These are phyloP conservation scores for Erigeron philadelphicus DNA, from an alignment of 140 eudicot species.

Conservation along the genomic window DNA sequence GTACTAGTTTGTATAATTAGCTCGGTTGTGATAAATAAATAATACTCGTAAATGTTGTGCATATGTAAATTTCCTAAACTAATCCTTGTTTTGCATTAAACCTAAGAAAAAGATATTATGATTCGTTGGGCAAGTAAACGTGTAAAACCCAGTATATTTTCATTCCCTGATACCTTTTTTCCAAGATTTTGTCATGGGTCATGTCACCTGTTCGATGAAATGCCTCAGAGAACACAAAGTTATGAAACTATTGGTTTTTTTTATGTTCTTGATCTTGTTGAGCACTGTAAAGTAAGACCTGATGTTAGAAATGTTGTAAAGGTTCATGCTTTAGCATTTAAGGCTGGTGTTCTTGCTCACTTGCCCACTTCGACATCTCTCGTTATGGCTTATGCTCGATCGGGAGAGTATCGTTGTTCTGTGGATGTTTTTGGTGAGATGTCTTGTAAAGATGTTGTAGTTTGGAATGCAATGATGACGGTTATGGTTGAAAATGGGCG, in stretches of 20 bases:
- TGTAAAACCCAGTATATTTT: slow-evolving; percentile 12
- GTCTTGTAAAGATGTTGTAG: slow-evolving; percentile 42
- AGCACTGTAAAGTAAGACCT: slow-evolving; percentile 28
- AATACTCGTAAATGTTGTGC: too few relatives aligned
- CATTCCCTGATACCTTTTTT: slow-evolving; percentile 5
- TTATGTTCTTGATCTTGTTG: slow-evolving; percentile 43
- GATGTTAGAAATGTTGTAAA: slow-evolving; percentile 20
- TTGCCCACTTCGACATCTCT: slow-evolving; percentile 49
- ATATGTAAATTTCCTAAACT: too few relatives aligned
- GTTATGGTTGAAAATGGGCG: slow-evolving; percentile 28
- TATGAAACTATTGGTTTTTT: slow-evolving; percentile 9
- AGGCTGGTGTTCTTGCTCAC: slow-evolving; percentile 52
- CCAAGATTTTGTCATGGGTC: slow-evolving; percentile 23
- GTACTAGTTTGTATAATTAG: too few relatives aligned
- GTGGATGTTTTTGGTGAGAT: slow-evolving; percentile 40
- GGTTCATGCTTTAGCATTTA: slow-evolving; percentile 48
- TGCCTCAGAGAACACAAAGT: slow-evolving; percentile 39
- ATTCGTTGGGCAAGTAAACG: slow-evolving; percentile 10
- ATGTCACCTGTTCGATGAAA: slow-evolving; percentile 44
- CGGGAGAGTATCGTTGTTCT: slow-evolving; percentile 35
- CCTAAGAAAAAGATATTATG: neutral
- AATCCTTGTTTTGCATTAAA: too few relatives aligned
- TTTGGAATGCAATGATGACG: slow-evolving; percentile 70
- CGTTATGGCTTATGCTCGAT: slow-evolving; percentile 44
- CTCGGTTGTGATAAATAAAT: too few relatives aligned